Conservation (phyloP, 129 eudicot genomes). For the Solidago caesia region DNA sequence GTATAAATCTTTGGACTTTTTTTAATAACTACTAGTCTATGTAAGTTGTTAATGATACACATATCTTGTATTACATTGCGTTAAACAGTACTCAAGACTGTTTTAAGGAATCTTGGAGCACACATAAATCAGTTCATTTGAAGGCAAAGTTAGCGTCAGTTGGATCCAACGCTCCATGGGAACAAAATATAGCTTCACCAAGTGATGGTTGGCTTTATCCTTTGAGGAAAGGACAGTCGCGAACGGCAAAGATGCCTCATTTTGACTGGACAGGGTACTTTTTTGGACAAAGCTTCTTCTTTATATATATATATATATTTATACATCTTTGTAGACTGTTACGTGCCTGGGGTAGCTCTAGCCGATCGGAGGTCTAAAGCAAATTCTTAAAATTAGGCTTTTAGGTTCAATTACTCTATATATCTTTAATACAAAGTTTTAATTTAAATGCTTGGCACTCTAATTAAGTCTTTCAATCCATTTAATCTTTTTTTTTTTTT, state of each 20-base stretch:
- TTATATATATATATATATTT: background rate
- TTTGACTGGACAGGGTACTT: slow-evolving; percentile 98
- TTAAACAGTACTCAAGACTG: slow-evolving; percentile 76
- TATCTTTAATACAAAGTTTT: no score
- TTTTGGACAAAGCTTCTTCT: background rate
- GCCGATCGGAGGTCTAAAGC: no score
- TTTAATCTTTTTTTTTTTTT: no score
- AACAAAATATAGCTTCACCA: slow-evolving; percentile 43
- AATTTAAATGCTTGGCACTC: no score
- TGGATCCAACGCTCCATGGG: slow-evolving; percentile 42
- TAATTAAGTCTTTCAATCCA: no score
- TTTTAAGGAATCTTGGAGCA: slow-evolving; percentile 90
- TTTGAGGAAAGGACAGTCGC: slow-evolving; percentile 83
- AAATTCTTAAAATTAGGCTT: no score
- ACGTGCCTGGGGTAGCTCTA: no score
- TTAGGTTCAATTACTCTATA: no score
- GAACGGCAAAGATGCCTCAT: slow-evolving; percentile 76
- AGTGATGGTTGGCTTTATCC: slow-evolving; percentile 85
- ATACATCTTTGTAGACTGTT: background rate
- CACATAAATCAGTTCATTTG: slow-evolving; percentile 82
- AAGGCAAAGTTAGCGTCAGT: slow-evolving; percentile 58
- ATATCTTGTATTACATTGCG: background rate
- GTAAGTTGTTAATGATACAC: slow-evolving; percentile 7
- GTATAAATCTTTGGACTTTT: background rate
- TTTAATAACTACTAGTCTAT: background rate